These are phyloP conservation scores for Talaromyces piceae DNA, from an alignment of 2,329 filamentous ascomycete genomes.

Conservation along the genomic window DNA sequence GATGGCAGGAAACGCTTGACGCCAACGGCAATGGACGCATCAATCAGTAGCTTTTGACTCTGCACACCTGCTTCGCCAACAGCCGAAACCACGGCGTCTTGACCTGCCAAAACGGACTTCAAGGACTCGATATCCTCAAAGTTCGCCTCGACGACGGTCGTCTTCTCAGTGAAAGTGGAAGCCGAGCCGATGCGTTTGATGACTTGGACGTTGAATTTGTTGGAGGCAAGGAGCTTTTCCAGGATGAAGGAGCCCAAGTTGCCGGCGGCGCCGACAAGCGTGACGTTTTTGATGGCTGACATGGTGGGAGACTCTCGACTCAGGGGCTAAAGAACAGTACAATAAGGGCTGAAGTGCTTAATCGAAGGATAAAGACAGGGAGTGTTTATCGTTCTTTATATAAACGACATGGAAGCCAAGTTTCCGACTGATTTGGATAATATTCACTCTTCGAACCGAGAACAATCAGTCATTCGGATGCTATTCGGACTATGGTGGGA, in stretches of 20 bases:
- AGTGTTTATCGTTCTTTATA: too few species aligned
- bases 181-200: slow-evolving; percentile 45
- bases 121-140: background rate
- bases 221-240: slow-evolving; percentile 30
- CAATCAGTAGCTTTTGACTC: slow-evolving; percentile 3
- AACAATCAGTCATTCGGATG: too few species aligned
- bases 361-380: too few species aligned
- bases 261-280: slow-evolving; percentile 8
- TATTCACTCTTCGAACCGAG: too few species aligned
- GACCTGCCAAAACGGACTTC: background rate
- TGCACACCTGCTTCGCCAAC: background rate
- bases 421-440: too few species aligned
- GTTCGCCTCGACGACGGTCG: background rate
- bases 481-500: too few species aligned
- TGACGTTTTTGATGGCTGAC: slow-evolving; percentile 9
- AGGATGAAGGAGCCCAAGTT: slow-evolving; percentile 23
- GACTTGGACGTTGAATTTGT: slow-evolving; percentile 48
- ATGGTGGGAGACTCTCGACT: background rate
- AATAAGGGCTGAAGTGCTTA: background rate
- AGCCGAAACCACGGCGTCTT: background rate
- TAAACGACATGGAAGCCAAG: too few species aligned
- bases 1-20: slow-evolving; percentile 9
- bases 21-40: slow-evolving; percentile 2
- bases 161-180: slow-evolving; percentile 32
- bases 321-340: background rate